These are phyloP conservation scores for Betula pendula DNA, from an alignment of 306 rosid genomes.

Conservation along the genomic window DNA sequence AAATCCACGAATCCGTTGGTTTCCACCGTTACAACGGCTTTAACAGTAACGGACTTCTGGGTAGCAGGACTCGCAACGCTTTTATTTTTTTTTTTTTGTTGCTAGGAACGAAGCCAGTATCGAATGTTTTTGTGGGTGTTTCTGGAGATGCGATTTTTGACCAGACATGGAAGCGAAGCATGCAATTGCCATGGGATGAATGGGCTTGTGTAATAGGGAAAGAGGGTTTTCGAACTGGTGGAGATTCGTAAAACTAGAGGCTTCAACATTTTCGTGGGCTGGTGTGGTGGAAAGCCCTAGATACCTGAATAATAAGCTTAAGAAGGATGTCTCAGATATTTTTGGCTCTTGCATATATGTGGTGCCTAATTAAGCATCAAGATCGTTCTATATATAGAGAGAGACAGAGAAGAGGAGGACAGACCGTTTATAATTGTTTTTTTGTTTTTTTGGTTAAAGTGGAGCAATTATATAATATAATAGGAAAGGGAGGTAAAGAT, in stretches of 20 bases:
- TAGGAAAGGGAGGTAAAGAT: too few relatives aligned
- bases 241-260: slow-evolving; percentile 21
- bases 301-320: neutral
- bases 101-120: neutral
- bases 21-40: slow-evolving; percentile 36
- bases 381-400: too few relatives aligned
- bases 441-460: too few relatives aligned
- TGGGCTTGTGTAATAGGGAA: slow-evolving; percentile 18
- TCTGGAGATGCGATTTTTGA: neutral
- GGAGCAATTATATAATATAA: too few relatives aligned
- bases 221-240: slow-evolving; percentile 14
- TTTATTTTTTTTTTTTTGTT: too few relatives aligned
- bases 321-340: neutral
- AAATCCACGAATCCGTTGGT: slow-evolving; percentile 37
- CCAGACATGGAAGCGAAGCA: slow-evolving; percentile 23
- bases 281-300: too few relatives aligned
- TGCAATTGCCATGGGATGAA: neutral
- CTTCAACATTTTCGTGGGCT: slow-evolving; percentile 31
- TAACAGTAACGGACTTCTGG: slow-evolving; percentile 14
- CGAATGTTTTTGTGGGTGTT: slow-evolving; percentile 7
- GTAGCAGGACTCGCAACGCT: neutral
- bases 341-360: too few relatives aligned
- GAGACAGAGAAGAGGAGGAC: too few relatives aligned
- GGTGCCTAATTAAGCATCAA: too few relatives aligned
- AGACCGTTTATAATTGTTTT: too few relatives aligned